Conservation (phyloP, 2,329 filamentous ascomycete genomes). For the Neocatenulostroma microsporum region DNA sequence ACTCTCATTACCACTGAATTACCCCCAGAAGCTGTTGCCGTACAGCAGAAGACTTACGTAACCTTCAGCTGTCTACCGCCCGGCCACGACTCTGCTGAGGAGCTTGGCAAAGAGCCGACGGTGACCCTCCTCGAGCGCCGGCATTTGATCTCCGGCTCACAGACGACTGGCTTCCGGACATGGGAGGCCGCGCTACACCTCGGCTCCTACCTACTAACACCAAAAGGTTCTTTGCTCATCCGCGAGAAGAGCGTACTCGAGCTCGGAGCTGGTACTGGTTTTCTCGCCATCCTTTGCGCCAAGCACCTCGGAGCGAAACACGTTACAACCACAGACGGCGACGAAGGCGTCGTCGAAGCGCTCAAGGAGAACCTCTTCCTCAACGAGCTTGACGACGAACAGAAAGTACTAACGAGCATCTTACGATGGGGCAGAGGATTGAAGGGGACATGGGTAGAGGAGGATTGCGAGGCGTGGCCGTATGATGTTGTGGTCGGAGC, state of each 20-base stretch:
- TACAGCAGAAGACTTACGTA: slow-evolving; percentile 66
- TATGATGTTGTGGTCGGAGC: slow-evolving; percentile 63
- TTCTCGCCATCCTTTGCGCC: slow-evolving; percentile 65
- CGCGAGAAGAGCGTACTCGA: slow-evolving; percentile 56
- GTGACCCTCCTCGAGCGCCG: slow-evolving; percentile 63
- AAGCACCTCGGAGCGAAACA: slow-evolving; percentile 54
- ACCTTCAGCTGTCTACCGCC: slow-evolving; percentile 51
- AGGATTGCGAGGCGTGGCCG: slow-evolving; percentile 38
- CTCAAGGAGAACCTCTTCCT: slow-evolving; percentile 61
- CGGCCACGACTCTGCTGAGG: slow-evolving; percentile 7
- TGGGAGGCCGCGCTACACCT: slow-evolving; percentile 76
- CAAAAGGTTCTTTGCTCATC: slow-evolving; percentile 42
- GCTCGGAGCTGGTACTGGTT: slow-evolving; percentile 68
- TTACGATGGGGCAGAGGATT: slow-evolving; percentile 59
- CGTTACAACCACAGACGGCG: slow-evolving; percentile 66
- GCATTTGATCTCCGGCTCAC: slow-evolving; percentile 59
- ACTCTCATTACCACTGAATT: slow-evolving; percentile 56
- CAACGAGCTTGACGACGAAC: slow-evolving; percentile 52
- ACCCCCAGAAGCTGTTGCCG: slow-evolving; percentile 56
- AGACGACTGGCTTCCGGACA: slow-evolving; percentile 68
- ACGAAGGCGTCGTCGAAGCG: slow-evolving; percentile 60
- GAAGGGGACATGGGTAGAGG: slow-evolving; percentile 51
- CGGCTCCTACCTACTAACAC: slow-evolving; percentile 56
- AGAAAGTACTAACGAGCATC: slow-evolving; percentile 44
- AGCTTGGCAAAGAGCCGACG: slow-evolving; percentile 19